phyloP scores from a whole-genome alignment of 2,329 filamentous ascomycete genomes.

The Pseudogymnoascus sp. region DNA sequence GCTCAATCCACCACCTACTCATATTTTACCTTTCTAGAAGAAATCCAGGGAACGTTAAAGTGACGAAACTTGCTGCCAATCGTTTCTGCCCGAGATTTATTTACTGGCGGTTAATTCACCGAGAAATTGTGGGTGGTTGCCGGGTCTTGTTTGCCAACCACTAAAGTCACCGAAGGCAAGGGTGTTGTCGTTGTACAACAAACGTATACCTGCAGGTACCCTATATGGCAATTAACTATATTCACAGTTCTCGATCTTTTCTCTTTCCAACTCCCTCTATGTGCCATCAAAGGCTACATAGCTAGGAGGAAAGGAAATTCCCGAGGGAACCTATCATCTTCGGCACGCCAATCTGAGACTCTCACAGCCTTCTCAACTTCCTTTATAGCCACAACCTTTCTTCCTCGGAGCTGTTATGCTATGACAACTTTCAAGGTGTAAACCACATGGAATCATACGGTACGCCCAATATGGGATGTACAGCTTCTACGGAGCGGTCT shows the following conservation, averaged over 20 bases:
- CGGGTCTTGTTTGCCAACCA: neutral
- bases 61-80: neutral
- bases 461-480: neutral
- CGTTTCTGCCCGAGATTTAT: neutral
- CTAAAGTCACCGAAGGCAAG: neutral
- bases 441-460: neutral
- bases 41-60: neutral
- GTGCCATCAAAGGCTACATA: neutral
- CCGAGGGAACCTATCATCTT: neutral
- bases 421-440: neutral
- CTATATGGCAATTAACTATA: neutral
- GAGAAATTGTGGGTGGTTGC: neutral
- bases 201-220: neutral
- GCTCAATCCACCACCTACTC: conserved; percentile 5
- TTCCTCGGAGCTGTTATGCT: neutral
- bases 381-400: neutral
- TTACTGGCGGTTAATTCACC: neutral
- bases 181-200: neutral
- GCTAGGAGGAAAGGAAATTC: neutral
- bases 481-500: neutral
- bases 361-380: neutral
- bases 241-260: neutral
- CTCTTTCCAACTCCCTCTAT: neutral
- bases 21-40: neutral
- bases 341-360: neutral